Evolutionary conservation across 2,329 filamentous ascomycete genomes (phyloP).

Genomic region (Bipolaris sorokiniana): DNA sequence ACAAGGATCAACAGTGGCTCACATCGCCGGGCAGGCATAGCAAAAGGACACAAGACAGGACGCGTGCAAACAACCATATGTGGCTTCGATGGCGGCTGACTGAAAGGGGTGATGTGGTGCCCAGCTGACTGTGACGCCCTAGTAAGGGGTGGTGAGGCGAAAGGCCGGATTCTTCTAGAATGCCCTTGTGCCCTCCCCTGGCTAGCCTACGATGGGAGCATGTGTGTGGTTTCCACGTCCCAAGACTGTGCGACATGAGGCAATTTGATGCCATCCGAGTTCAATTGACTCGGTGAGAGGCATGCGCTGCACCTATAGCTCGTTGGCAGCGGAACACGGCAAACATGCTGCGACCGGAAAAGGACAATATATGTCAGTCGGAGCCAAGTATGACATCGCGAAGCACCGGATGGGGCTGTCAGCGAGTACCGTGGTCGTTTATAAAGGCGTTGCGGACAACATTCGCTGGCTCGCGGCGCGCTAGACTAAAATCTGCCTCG

Average conservation of each 20-base stretch:
- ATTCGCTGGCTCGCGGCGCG: conserved; percentile 13
- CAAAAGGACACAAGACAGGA: neutral
- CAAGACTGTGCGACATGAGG: neutral
- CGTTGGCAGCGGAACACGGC: conserved; percentile 5
- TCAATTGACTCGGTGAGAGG: neutral
- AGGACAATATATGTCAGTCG: conserved; percentile 7
- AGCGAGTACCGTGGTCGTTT: conserved; percentile 10
- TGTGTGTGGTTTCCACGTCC: neutral
- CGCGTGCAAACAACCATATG: conserved; percentile 4
- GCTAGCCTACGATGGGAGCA: conserved; percentile 2
- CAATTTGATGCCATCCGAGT: conserved; percentile 5
- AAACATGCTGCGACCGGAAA: conserved; percentile 1
- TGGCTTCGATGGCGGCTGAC: conserved; percentile 12
- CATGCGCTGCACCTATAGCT: conserved; percentile 1
- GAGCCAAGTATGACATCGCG: conserved; percentile 16
- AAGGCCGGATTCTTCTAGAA: conserved; percentile 9
- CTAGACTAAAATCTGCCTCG: conserved; percentile 31
- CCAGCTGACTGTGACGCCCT: conserved; percentile 27
- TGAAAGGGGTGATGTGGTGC: conserved; percentile 11
- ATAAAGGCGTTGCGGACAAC: conserved; percentile 11
- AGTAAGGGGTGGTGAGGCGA: conserved; percentile 22
- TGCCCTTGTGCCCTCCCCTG: conserved; percentile 17
- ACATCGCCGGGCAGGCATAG: neutral
- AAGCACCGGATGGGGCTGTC: conserved; percentile 21
- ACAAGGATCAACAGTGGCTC: neutral